These are phyloP conservation scores for Coelastrella sp. DNA, from an alignment of 139 green algal genomes.

Conservation along the genomic window DNA sequence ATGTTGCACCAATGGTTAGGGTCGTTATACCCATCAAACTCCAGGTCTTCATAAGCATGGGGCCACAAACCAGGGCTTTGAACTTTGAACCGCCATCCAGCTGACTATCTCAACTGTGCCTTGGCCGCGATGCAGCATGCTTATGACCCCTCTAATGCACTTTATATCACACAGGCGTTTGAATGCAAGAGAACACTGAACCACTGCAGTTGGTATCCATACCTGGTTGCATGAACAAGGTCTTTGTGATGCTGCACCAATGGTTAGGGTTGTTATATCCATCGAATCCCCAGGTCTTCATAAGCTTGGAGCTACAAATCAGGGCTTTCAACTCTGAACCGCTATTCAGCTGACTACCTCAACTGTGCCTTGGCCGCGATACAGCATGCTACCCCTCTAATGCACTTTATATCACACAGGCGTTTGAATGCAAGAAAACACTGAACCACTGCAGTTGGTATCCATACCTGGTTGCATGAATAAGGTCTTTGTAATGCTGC, in stretches of 20 bases:
- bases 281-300: slow-evolving; percentile 1
- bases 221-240: slow-evolving; percentile 11
- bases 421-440: background rate
- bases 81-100: background rate
- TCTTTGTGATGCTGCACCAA: slow-evolving; percentile 15
- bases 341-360: background rate
- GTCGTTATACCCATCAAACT: background rate
- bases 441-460: background rate
- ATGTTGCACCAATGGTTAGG: background rate
- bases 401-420: background rate
- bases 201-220: background rate
- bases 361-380: background rate
- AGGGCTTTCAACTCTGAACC: background rate
- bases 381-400: background rate
- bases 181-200: background rate
- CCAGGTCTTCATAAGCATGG: background rate
- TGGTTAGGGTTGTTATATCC: background rate
- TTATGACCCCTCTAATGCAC: background rate
- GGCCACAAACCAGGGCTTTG: background rate
- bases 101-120: background rate
- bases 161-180: background rate
- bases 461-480: slow-evolving; percentile 15
- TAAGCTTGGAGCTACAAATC: background rate
- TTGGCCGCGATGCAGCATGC: background rate
- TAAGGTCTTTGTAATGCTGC: background rate